Conservation (phyloP, 257 asterid genomes). For the Scutellaria galericulata region DNA sequence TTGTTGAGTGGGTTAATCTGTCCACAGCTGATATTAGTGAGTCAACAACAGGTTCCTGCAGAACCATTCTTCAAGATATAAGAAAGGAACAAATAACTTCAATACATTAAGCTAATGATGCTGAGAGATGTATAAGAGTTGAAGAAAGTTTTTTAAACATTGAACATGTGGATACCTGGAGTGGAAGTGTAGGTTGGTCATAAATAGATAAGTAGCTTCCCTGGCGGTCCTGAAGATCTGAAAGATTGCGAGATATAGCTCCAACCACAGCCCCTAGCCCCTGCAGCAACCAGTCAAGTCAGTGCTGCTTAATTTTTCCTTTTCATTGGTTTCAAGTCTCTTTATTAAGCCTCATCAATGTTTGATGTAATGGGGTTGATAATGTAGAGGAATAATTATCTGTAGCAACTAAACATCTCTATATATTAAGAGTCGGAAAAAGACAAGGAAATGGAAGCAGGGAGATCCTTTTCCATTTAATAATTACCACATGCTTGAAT, state of each 20-base stretch:
- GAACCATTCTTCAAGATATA: constrained; percentile 27
- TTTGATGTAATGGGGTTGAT: constrained; percentile 3
- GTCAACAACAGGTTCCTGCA: constrained; percentile 93
- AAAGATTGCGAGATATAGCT: constrained; percentile 97
- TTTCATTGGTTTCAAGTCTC: constrained; percentile 1
- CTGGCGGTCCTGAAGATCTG: constrained; percentile 95
- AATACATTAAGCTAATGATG: constrained; percentile 7
- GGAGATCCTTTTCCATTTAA: constrained; percentile 16
- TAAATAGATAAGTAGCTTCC: constrained; percentile 98
- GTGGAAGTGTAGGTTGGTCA: constrained; percentile 89
- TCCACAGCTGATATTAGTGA: constrained; percentile 81
- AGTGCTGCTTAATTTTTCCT: neutral
- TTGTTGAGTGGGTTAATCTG: constrained; percentile 83
- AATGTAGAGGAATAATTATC: constrained; percentile 1
- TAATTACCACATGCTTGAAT: constrained; percentile 97
- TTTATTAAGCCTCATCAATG: neutral
- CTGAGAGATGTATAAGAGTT: neutral
- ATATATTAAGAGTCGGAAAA: constrained; percentile 17
- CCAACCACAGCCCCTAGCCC: constrained; percentile 99
- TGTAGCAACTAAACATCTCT: neutral
- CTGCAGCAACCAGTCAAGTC: constrained; percentile 48
- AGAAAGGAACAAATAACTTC: constrained; percentile 29
- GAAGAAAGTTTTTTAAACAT: constrained; percentile 28
- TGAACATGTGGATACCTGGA: constrained; percentile 56
- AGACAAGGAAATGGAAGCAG: constrained; percentile 25